Conservation (phyloP, 2,329 filamentous ascomycete species). For the Ophiosphaerella korrae region DNA sequence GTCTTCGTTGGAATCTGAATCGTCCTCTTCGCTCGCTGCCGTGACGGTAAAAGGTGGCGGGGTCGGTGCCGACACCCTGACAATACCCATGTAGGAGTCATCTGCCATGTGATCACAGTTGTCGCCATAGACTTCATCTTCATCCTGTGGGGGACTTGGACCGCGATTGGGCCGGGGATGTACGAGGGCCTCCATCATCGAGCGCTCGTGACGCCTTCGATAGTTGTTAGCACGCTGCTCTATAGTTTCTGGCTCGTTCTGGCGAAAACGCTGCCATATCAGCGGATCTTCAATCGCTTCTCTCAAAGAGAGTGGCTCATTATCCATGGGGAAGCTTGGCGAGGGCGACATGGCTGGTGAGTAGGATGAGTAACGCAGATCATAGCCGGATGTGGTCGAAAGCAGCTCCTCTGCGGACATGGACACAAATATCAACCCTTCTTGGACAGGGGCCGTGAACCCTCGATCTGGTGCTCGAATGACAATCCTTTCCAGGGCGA, state of each 20-base stretch:
- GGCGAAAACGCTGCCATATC: slow-evolving; percentile 37
- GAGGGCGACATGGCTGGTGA: slow-evolving; percentile 34
- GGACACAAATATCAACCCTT: slow-evolving; percentile 89
- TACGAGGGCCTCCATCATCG: slow-evolving; percentile 8
- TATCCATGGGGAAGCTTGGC: slow-evolving; percentile 28
- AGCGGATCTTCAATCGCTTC: slow-evolving; percentile 44
- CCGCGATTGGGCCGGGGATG: slow-evolving; percentile 5
- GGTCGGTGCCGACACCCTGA: slow-evolving; percentile 41
- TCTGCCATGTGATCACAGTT: slow-evolving; percentile 37
- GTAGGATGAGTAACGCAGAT: slow-evolving; percentile 63
- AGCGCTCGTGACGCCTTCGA: slow-evolving; percentile 22
- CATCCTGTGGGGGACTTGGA: slow-evolving; percentile 9
- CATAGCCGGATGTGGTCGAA: slow-evolving; percentile 73
- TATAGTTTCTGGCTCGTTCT: too few relatives aligned
- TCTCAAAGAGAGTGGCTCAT: slow-evolving; percentile 39
- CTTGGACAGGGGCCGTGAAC: slow-evolving; percentile 85
- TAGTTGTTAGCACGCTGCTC: slow-evolving; percentile 35
- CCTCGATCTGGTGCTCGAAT: slow-evolving; percentile 83
- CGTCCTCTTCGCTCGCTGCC: slow-evolving; percentile 42
- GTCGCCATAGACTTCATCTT: slow-evolving; percentile 32
- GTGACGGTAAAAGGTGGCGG: slow-evolving; percentile 51
- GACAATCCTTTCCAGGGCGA: slow-evolving; percentile 81
- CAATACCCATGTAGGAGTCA: slow-evolving; percentile 23
- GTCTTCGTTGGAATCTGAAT: slow-evolving; percentile 45
- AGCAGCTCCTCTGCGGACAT: slow-evolving; percentile 83